Percentiles rank a stretch among this genome's conserved stretches.
Evolutionary conservation across 805 yeast genomes (phyloP).

Genomic region (Metschnikowia shivogae): DNA sequence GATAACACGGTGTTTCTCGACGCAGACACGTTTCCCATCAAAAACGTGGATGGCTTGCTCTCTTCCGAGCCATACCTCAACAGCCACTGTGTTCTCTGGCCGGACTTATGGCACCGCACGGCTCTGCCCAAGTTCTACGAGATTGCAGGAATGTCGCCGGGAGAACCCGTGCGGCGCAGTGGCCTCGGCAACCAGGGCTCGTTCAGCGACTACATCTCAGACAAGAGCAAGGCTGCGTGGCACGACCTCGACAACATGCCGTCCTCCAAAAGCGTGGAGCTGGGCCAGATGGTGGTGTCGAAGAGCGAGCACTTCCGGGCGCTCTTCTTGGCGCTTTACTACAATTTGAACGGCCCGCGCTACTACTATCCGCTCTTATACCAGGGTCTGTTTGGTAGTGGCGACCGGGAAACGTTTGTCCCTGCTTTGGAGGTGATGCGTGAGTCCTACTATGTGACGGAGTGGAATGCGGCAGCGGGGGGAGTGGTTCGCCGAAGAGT

Average conservation of each 20-base stretch:
- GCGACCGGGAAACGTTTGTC: constrained; percentile 36
- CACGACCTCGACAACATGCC: constrained; percentile 36
- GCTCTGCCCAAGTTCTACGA: constrained; percentile 22
- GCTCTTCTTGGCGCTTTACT: constrained; percentile 31
- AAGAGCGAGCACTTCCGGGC: constrained; percentile 30
- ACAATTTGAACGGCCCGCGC: constrained; percentile 29
- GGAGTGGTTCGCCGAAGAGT: constrained; percentile 8
- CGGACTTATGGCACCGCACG: constrained; percentile 23
- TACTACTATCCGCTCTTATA: constrained; percentile 29
- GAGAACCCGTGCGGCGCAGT: constrained; percentile 22
- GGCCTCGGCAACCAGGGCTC: constrained; percentile 26
- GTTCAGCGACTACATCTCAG: constrained; percentile 20
- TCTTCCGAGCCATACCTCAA: constrained; percentile 16
- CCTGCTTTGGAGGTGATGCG: constrained; percentile 36
- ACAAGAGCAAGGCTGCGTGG: constrained; percentile 18
- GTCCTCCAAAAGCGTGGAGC: constrained; percentile 25
- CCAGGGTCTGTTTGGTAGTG: constrained; percentile 33
- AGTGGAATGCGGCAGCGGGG: constrained; percentile 15
- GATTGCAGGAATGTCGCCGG: constrained; percentile 14
- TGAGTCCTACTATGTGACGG: constrained; percentile 29
- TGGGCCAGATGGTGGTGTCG: constrained; percentile 35
- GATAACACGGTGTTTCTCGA: constrained; percentile 44
- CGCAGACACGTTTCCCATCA: constrained; percentile 44
- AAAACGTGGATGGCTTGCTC: constrained; percentile 36
- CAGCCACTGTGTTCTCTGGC: constrained; percentile 20